Evolutionary conservation across 371 early-diverging fungal species (phyloP), one percentile per base, ranked within the genome.

Genomic region (Batrachochytrium dendrobatidis): DNA sequence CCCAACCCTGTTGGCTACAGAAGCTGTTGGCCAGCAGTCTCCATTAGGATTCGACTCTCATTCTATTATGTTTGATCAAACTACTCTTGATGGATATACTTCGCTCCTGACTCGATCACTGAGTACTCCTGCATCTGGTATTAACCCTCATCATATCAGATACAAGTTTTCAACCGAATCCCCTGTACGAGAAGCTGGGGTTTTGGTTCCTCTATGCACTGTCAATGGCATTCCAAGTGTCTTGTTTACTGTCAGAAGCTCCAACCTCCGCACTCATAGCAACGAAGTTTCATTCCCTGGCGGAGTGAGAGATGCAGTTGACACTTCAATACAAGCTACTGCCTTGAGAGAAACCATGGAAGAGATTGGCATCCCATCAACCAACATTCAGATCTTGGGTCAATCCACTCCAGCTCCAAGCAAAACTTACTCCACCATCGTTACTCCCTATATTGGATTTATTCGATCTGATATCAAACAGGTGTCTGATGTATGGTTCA

Each of bases 271-370:
- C 32, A 72, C 80, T 17, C 93, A 93, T 69, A 80, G 77, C 18
- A 91, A 92, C 18, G 91, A 92, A 65, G 82, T 87, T 44, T 84
- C 84, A 84, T 90, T 72, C 49, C 72, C 72, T 17, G 72, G 72
- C 22, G 72, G 72, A 6, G 43, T 32, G 3, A 25, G 35, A 26
- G 72, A 72, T 34, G 30, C 31, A 18, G 30, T 56, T 25, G 63
- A 58, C 34, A 20, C 56, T 17, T 56, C 57, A 10, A 17, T 58
- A 24, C 32, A 53, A 20, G 70, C 60, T 12, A 86, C 95, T 1
- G 92, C 92, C 3, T 59, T 92, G 39, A 76, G 95, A 28, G 95
- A 93, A 62, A 87, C 91, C 10, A 45, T 68, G 18, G 94, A 95
- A 67, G 95, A 95, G 64, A 74, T 92, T n/a, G 85, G 82, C 0